A percentile compares a stretch with the other conserved stretches of the same genome.
phyloP scores from a whole-genome alignment of 139 green algal genomes.

The Diplosphaera chodatii region DNA sequence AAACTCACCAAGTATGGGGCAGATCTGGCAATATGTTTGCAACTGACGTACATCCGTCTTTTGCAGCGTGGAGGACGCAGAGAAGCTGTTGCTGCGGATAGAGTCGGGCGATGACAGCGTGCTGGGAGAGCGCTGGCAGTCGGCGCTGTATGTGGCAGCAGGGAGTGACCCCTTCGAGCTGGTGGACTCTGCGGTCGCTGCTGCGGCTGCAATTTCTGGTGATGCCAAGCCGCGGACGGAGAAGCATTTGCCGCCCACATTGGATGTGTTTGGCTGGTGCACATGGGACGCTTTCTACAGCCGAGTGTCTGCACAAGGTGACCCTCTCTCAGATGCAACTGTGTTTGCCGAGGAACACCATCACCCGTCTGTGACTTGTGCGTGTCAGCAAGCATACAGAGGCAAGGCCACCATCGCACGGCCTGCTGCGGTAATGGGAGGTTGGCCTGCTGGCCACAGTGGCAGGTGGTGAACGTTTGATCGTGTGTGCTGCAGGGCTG shows the following conservation, averaged over 20 bases:
- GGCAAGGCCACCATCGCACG: too few relatives aligned
- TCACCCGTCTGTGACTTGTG: too few relatives aligned
- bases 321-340: too few relatives aligned
- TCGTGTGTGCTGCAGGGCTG: slow-evolving; percentile 27
- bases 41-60: neutral
- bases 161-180: slow-evolving; percentile 49
- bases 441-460: neutral
- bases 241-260: slow-evolving; percentile 61
- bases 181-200: slow-evolving; percentile 46
- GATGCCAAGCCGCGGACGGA: slow-evolving; percentile 36
- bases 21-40: too few relatives aligned
- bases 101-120: slow-evolving; percentile 62
- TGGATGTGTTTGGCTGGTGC: slow-evolving; percentile 86
- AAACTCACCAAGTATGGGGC: too few relatives aligned
- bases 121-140: slow-evolving; percentile 20
- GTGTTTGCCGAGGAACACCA: too few relatives aligned
- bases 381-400: neutral
- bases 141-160: slow-evolving; percentile 31
- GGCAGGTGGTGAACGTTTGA: too few relatives aligned
- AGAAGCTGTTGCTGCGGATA: slow-evolving; percentile 55
- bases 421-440: too few relatives aligned
- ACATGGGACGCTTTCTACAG: slow-evolving; percentile 97
- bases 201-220: slow-evolving; percentile 44
- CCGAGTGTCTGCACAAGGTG: slow-evolving; percentile 57
- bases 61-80: slow-evolving; percentile 11